phyloP scores from a whole-genome alignment of 2,329 filamentous ascomycete species.

The Ilyonectria mors-panacis region DNA sequence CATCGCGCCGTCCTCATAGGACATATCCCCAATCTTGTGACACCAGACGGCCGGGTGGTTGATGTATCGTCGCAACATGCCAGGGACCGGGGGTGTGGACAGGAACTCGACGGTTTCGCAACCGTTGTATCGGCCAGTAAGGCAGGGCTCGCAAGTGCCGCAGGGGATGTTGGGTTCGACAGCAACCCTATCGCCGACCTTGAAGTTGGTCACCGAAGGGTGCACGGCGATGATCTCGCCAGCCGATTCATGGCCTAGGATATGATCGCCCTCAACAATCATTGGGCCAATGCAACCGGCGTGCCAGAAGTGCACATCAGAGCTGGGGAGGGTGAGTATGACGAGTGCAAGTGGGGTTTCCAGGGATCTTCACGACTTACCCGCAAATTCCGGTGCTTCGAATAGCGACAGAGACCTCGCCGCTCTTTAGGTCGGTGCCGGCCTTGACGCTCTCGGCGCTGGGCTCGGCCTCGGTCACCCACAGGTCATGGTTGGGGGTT shows the following conservation, averaged over 20 bases:
- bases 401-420: slow-evolving; percentile 90
- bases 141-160: slow-evolving; percentile 89
- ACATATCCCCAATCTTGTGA: slow-evolving; percentile 95
- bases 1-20: slow-evolving; percentile 90
- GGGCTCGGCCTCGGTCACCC: slow-evolving; percentile 85
- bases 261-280: slow-evolving; percentile 90
- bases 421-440: slow-evolving; percentile 78
- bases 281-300: slow-evolving; percentile 95
- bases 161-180: slow-evolving; percentile 96
- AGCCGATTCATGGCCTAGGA: slow-evolving; percentile 94
- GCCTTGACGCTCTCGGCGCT: slow-evolving; percentile 80
- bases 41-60: slow-evolving; percentile 96
- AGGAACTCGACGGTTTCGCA: slow-evolving; percentile 90
- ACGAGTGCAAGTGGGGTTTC: slow-evolving; percentile 16
- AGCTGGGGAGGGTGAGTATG: slow-evolving; percentile 64
- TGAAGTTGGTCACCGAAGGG: slow-evolving; percentile 82
- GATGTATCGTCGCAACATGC: slow-evolving; percentile 91
- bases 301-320: slow-evolving; percentile 98
- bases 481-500: slow-evolving; percentile 94
- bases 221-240: slow-evolving; percentile 87
- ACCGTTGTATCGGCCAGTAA: slow-evolving; percentile 95
- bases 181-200: slow-evolving; percentile 91
- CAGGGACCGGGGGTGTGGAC: slow-evolving; percentile 90
- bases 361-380: slow-evolving; percentile 60
- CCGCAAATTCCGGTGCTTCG: slow-evolving; percentile 98